phyloP scores from a whole-genome alignment of 305 asterid species.

The Solanum hybrid region DNA sequence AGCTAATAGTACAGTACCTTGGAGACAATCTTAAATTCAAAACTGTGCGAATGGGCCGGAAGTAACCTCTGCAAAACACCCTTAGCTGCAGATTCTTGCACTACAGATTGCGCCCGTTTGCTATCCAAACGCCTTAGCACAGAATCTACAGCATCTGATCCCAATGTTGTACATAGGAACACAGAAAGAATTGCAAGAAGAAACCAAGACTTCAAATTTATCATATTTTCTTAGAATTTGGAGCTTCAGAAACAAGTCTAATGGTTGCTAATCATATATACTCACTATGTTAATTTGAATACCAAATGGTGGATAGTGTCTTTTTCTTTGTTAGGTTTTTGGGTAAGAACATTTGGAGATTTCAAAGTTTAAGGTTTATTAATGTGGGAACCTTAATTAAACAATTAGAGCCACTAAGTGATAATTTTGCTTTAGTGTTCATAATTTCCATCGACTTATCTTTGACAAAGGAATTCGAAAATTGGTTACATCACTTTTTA shows the following conservation, averaged over 20 bases:
- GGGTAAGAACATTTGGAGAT: not conserved
- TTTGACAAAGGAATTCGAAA: not conserved
- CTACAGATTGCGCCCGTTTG: slow-evolving; percentile 36
- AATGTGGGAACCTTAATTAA: not conserved
- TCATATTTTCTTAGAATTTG: slow-evolving; percentile 23
- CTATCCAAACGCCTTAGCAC: slow-evolving; percentile 42
- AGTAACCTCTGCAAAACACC: slow-evolving; percentile 73
- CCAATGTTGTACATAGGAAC: slow-evolving; percentile 14
- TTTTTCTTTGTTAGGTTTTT: not conserved
- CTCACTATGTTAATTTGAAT: not conserved
- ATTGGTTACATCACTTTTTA: too few species aligned
- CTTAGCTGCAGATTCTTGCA: slow-evolving; percentile 75
- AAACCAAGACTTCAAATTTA: slow-evolving; percentile 10
- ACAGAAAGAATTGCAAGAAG: slow-evolving; percentile 12
- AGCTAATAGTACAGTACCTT: slow-evolving; percentile 32
- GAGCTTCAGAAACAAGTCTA: not conserved
- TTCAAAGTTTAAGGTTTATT: not conserved
- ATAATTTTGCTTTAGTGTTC: not conserved
- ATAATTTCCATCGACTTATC: not conserved
- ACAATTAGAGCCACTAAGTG: not conserved
- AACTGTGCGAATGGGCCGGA: slow-evolving; percentile 66
- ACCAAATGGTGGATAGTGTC: not conserved
- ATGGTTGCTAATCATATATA: not conserved
- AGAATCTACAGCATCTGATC: slow-evolving; percentile 43
- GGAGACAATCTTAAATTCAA: slow-evolving; percentile 45